A percentile compares a stretch with the other conserved stretches of the same genome.
Conservation (phyloP, 179 eudicot genomes). For the Actinidia polygama region DNA sequence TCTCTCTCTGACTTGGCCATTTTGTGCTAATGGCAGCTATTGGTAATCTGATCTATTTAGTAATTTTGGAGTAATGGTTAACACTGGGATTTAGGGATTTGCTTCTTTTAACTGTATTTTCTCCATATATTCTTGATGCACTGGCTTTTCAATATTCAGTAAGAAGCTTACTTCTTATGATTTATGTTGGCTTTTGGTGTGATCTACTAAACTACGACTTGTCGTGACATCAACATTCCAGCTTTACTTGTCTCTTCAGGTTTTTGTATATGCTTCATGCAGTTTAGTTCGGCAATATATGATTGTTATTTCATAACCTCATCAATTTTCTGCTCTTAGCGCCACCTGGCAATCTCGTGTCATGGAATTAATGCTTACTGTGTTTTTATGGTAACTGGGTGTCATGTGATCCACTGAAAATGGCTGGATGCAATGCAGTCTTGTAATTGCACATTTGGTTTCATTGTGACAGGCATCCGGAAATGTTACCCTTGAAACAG, state of each 20-base stretch:
- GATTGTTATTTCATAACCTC: neutral
- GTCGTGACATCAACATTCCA: neutral
- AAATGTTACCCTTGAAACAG: constrained; percentile 93
- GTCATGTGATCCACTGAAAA: neutral
- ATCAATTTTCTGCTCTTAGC: neutral
- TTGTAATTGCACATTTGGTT: constrained; percentile 9
- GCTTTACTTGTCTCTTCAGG: neutral
- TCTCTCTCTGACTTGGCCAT: neutral
- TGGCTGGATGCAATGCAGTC: neutral
- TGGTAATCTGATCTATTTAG: neutral
- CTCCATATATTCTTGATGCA: neutral
- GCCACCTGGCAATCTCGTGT: neutral
- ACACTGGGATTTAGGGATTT: neutral
- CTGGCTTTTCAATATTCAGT: neutral
- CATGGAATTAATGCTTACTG: no score
- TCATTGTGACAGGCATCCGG: constrained; percentile 82
- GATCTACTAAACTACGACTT: neutral
- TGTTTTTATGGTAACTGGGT: neutral
- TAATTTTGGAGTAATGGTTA: neutral
- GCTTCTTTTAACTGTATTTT: neutral
- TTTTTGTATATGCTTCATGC: neutral
- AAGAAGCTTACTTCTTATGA: neutral
- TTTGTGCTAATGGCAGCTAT: neutral
- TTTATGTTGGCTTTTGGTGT: neutral
- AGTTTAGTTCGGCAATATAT: neutral